Evolutionary conservation across 2,329 filamentous ascomycete genomes (phyloP).

Genomic region (Pyrenochaeta sp.): DNA sequence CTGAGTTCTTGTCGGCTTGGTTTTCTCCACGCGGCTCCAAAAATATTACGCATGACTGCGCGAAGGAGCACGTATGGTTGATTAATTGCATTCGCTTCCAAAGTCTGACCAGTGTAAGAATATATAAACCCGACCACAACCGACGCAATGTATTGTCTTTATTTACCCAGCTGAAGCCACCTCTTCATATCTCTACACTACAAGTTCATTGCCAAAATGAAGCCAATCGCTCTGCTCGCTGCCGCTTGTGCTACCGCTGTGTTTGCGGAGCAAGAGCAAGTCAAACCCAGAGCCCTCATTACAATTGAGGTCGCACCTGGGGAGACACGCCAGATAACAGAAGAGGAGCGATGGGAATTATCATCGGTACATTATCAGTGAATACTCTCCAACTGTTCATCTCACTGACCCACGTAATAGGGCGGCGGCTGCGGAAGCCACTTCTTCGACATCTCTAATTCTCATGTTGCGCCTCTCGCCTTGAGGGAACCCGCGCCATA

Average conservation of each 20-base stretch:
- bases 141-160: too few relatives aligned
- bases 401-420: slow-evolving; percentile 2
- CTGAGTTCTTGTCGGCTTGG: slow-evolving; percentile 4
- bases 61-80: not conserved
- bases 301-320: slow-evolving; percentile 82
- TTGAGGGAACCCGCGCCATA: slow-evolving; percentile 21
- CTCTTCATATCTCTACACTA: too few relatives aligned
- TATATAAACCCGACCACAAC: not conserved
- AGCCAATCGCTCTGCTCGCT: slow-evolving; percentile 11
- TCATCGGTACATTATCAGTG: too few relatives aligned
- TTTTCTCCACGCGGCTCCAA: not conserved
- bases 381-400: too few relatives aligned
- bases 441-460: slow-evolving; percentile 32
- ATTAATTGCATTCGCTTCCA: not conserved
- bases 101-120: too few relatives aligned
- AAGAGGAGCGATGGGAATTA: slow-evolving; percentile 90
- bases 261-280: slow-evolving; percentile 13
- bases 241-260: slow-evolving; percentile 19
- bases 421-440: slow-evolving; percentile 26
- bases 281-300: slow-evolving; percentile 57
- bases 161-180: too few relatives aligned
- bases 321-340: slow-evolving; percentile 82
- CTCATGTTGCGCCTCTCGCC: slow-evolving; percentile 19
- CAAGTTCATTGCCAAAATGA: slow-evolving; percentile 3
- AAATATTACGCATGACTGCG: too few relatives aligned